These are phyloP conservation scores for Backusella morwellensis DNA, from an alignment of 192 early-diverging fungal species.

Conservation along the genomic window DNA sequence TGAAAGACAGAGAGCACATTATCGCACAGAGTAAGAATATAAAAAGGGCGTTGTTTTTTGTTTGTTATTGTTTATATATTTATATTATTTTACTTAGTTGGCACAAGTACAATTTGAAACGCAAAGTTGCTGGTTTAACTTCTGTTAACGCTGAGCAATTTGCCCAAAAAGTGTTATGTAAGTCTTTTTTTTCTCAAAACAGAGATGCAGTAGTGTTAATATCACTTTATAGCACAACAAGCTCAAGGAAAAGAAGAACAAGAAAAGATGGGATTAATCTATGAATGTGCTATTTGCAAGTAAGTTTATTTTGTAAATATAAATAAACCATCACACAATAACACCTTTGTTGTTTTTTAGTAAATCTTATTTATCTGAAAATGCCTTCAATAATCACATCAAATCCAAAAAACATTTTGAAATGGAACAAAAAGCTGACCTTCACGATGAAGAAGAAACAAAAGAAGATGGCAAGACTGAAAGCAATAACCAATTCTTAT, in stretches of 20 bases:
- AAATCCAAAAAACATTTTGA: conserved; percentile 94
- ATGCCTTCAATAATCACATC: conserved; percentile 88
- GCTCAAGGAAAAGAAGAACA: conserved; percentile 52
- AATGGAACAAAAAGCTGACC: conserved; percentile 71
- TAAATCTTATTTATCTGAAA: conserved; percentile 55
- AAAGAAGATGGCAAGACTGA: neutral
- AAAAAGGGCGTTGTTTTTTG: neutral
- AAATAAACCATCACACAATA: neutral
- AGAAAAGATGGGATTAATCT: conserved; percentile 29
- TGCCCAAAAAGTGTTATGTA: conserved; percentile 65
- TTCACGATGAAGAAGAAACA: conserved; percentile 24
- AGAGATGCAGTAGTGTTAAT: neutral
- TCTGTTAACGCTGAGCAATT: conserved; percentile 88
- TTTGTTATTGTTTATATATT: neutral
- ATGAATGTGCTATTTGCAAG: conserved; percentile 53
- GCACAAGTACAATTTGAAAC: conserved; percentile 99
- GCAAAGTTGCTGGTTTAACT: conserved; percentile 87
- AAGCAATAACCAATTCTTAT: neutral
- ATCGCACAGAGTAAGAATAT: conserved; percentile 71
- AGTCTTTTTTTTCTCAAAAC: neutral
- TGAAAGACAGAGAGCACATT: conserved; percentile 90
- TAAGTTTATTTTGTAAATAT: conserved; percentile 12
- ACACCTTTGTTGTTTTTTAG: neutral
- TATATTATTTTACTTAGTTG: conserved; percentile 49
- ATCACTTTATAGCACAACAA: conserved; percentile 50